Evolutionary conservation across 2,329 filamentous ascomycete genomes (phyloP), one percentile per base, ranked within the genome.

Genomic region (Colletotrichum sp.): DNA sequence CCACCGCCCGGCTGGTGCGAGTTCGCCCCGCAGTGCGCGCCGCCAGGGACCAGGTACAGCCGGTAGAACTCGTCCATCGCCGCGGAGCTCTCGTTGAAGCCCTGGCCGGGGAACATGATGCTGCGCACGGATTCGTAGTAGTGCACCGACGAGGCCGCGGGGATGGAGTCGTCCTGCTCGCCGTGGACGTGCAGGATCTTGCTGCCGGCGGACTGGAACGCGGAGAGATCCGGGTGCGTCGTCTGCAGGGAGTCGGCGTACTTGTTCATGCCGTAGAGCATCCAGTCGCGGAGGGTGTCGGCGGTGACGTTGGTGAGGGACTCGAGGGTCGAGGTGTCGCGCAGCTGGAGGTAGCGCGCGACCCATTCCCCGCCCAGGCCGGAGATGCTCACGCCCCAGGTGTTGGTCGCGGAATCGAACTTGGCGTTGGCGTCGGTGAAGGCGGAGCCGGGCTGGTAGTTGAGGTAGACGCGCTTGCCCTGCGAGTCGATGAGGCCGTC

Each of bases 241-340:
- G 62, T 79, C 78, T 34, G 82, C 79, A 26, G 78, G 76, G 83
- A n/a, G 80, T 71, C 10, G 70, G 66, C 58, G 70, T 75, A 62
- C 71, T 83, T 85, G 60, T 86, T 82, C 85, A 86, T 85, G 15
- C 87, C 89, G 9, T 83, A 81, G 6, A 83, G 80, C 83, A 91
- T 91, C 87, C 88, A 91, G 30, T 85, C 84, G 6, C 85, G 83
- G 18, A 91, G 82, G 1, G 86, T 90, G 77, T 91, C 88, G 78
- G 89, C 89, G 18, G 88, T 90, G 62, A 91, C 86, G 66, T 83
- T 81, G 62, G 85, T 80, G 2, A 89, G 82, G 21, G 80, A 82
- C 16, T 82, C 81, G 24, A 89, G 80, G 67, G 82, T 85, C 70
- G 80, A 79, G 13, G 78, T 76, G 73, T 81, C 81, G 65, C 81